Evolutionary conservation across 1,284 basidiomycete genomes (phyloP).

Genomic region (Fomitopsis schrenkii): DNA sequence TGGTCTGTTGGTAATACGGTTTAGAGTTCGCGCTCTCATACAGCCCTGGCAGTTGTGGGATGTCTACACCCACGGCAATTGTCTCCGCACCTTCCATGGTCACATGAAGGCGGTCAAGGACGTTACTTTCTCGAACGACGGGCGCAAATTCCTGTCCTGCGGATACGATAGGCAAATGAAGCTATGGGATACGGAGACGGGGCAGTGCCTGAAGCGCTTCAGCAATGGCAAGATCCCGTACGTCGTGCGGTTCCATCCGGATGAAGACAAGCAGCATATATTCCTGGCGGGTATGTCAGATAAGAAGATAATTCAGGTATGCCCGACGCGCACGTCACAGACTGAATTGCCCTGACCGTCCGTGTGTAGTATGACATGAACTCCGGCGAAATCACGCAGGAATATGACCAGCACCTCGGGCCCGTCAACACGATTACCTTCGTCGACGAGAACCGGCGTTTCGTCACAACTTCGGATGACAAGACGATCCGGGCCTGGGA

Average conservation of each 20-base stretch:
- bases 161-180: slow-evolving; percentile 97
- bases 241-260: slow-evolving; percentile 93
- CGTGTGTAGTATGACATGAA: slow-evolving; percentile 84
- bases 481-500: slow-evolving; percentile 99
- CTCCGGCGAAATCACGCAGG: slow-evolving; percentile 91
- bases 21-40: slow-evolving; percentile 10
- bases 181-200: slow-evolving; percentile 99
- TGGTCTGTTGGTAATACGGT: slow-evolving; percentile 19
- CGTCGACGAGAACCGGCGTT: slow-evolving; percentile 94
- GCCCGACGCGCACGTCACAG: slow-evolving; percentile 15
- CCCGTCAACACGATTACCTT: slow-evolving; percentile 99
- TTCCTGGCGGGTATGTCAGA: slow-evolving; percentile 99
- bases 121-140: slow-evolving; percentile 91
- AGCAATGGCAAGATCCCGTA: slow-evolving; percentile 97
- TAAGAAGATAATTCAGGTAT: slow-evolving; percentile 96
- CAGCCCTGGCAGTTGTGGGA: slow-evolving; percentile 81
- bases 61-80: slow-evolving; percentile 95
- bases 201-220: slow-evolving; percentile 93
- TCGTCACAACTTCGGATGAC: slow-evolving; percentile 98
- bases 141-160: slow-evolving; percentile 86
- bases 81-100: slow-evolving; percentile 95
- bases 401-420: slow-evolving; percentile 98
- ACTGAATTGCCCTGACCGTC: background rate
- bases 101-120: slow-evolving; percentile 97
- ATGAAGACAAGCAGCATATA: slow-evolving; percentile 92